These are phyloP conservation scores for Scenedesmus sp. DNA, from an alignment of 163 green algal species.

Conservation along the genomic window DNA sequence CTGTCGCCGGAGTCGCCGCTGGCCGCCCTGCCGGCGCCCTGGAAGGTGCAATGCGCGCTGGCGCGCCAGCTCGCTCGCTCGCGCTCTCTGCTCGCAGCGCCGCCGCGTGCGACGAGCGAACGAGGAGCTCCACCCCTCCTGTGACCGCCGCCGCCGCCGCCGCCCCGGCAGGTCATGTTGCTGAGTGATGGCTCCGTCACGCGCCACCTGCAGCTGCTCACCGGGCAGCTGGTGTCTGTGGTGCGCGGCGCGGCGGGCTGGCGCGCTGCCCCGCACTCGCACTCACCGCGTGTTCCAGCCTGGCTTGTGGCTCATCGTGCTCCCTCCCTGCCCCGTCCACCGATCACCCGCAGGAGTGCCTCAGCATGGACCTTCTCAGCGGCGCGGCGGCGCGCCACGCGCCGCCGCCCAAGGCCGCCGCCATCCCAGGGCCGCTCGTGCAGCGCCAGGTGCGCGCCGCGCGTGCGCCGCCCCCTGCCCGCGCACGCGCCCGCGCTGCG, in stretches of 20 bases:
- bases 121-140: neutral
- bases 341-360: constrained; percentile 72
- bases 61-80: too few species aligned
- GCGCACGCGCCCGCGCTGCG: too few species aligned
- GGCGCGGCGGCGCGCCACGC: constrained; percentile 44
- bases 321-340: too few species aligned
- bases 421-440: constrained; percentile 73
- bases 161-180: constrained; percentile 71
- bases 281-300: too few species aligned
- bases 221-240: constrained; percentile 71
- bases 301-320: too few species aligned
- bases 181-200: constrained; percentile 97
- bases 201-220: constrained; percentile 93
- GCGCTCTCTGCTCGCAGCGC: too few species aligned
- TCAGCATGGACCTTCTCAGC: constrained; percentile 73
- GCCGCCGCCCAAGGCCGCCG: constrained; percentile 42
- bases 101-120: too few species aligned
- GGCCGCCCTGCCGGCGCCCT: constrained; percentile 13
- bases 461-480: too few species aligned
- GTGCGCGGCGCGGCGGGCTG: too few species aligned
- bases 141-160: neutral
- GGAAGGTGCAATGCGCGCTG: too few species aligned
- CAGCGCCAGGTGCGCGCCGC: constrained; percentile 62
- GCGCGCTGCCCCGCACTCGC: too few species aligned
- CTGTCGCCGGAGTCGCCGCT: constrained; percentile 8